phyloP scores from a whole-genome alignment of 371 early-diverging fungal genomes.

The Umbelopsis sp. region DNA sequence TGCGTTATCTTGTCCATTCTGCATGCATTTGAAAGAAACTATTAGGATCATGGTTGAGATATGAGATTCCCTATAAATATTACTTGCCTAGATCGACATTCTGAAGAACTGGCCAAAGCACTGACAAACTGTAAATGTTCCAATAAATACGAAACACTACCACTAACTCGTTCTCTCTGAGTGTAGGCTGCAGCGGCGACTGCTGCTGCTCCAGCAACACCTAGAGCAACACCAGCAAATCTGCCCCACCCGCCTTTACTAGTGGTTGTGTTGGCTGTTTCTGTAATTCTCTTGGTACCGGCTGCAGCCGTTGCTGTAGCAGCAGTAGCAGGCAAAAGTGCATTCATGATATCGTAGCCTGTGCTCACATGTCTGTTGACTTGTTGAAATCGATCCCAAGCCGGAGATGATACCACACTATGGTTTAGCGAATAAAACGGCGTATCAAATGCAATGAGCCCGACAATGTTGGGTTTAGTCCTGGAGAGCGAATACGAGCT shows the following conservation, averaged over 20 bases:
- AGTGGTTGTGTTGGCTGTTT: conserved; percentile 3
- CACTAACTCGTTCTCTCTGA: conserved; percentile 40
- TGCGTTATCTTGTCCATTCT: conserved; percentile 44
- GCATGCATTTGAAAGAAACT: not conserved
- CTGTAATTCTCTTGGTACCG: conserved; percentile 16
- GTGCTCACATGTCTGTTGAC: conserved; percentile 30
- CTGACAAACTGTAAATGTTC: conserved; percentile 62
- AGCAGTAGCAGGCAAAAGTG: conserved; percentile 19
- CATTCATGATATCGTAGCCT: conserved; percentile 15
- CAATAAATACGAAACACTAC: conserved; percentile 41
- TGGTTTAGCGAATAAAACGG: conserved; percentile 64
- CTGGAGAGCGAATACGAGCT: conserved; percentile 27
- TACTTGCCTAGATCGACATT: conserved; percentile 32
- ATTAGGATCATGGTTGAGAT: not conserved
- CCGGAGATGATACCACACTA: conserved; percentile 44
- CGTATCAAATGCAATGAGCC: conserved; percentile 64
- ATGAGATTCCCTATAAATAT: not conserved
- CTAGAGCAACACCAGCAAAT: conserved; percentile 44
- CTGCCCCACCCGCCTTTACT: conserved; percentile 44
- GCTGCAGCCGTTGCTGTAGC: conserved; percentile 14
- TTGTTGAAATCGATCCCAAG: conserved; percentile 23
- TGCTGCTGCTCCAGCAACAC: conserved; percentile 54
- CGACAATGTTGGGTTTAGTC: conserved; percentile 40
- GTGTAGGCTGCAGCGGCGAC: conserved; percentile 53
- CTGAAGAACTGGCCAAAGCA: conserved; percentile 28